Evolutionary conservation across 2,329 filamentous ascomycete species (phyloP), one percentile per base, ranked within the genome.

Genomic region (Aspergillus fijiensis): DNA sequence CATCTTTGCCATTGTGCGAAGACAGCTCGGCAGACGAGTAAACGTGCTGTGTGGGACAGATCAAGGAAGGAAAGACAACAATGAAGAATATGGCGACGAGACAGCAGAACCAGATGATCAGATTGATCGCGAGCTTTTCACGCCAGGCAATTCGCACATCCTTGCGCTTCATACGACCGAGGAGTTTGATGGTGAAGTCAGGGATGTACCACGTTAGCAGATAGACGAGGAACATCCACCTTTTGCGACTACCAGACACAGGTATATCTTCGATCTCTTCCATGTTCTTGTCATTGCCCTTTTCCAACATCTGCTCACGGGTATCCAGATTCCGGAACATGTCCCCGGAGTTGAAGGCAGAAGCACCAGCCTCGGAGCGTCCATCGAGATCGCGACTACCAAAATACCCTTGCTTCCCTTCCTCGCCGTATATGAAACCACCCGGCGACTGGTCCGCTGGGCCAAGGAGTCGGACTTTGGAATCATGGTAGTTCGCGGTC

Each of bases 281-380:
- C 78, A 97, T 85, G 16, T 91, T 87, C 76, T 94, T 92, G 67
- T 96, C 91, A 66, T 96, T 96, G 62, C 91, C 91, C 67, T 96
- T 94, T 77, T 98, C 94, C 0, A 94, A 91, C 86, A 99, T 92
- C 73, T 96, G 91, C 73, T 96, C 90, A 64, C 92, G 87, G 6
- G 94, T 97, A 67, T 98, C 94, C 7, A 98, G 83, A 70, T 97
- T 96, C 71, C 92, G 91, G 83, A 99, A 99, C 94, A 99, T 96
- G 74, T 99, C 95, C 7, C 95, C 93, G 56, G 86, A 90, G 51
- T 93, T 90, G 72, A 96, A 89, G 5, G 91, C 92, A n/a, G 94
- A 97, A 2, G 85, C 89, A 4, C 93, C 94, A 7, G 94, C 93
- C 55, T 99, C 95, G 31, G 95, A 98, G 49, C 92, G 91, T 7